Evolutionary conservation across 257 asterid genomes (phyloP).

Genomic region (Nemophila menziesii): DNA sequence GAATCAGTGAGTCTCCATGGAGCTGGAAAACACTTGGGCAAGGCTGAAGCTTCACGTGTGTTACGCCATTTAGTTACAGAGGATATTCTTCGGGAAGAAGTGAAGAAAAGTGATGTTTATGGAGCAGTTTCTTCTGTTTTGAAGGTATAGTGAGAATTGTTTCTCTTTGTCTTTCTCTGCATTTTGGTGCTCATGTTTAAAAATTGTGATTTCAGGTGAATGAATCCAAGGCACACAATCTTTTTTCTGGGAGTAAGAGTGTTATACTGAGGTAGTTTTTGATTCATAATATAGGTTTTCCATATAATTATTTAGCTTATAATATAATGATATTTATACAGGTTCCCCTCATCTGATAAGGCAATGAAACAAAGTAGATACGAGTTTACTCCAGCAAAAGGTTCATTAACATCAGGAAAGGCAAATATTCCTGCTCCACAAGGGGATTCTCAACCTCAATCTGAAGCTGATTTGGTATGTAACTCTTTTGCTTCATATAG

Average conservation of each 20-base stretch:
- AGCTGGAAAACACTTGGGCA: conserved; percentile 82
- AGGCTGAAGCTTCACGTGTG: conserved; percentile 89
- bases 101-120: conserved; percentile 68
- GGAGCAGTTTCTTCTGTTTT: conserved; percentile 81
- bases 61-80: conserved; percentile 80
- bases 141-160: conserved; percentile 35
- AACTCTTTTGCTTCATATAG: conserved; percentile 8
- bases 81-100: conserved; percentile 78
- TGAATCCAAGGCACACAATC: conserved; percentile 49
- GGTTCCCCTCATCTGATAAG: conserved; percentile 50
- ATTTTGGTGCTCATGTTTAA: not conserved
- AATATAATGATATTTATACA: conserved; percentile 16
- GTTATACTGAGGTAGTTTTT: conserved; percentile 55
- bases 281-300: conserved; percentile 2
- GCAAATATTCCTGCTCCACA: conserved; percentile 26
- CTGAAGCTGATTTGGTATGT: conserved; percentile 44
- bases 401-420: conserved; percentile 38
- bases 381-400: conserved; percentile 71
- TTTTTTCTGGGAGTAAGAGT: conserved; percentile 47
- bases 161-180: conserved; percentile 5
- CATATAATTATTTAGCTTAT: not conserved
- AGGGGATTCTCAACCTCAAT: conserved; percentile 36
- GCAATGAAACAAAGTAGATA: conserved; percentile 39
- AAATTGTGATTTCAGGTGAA: conserved; percentile 44
- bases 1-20: conserved; percentile 77